Base-by-base conservation (phyloP, 2,329 filamentous ascomycete species). In the Diaporthe sp. region DNA sequence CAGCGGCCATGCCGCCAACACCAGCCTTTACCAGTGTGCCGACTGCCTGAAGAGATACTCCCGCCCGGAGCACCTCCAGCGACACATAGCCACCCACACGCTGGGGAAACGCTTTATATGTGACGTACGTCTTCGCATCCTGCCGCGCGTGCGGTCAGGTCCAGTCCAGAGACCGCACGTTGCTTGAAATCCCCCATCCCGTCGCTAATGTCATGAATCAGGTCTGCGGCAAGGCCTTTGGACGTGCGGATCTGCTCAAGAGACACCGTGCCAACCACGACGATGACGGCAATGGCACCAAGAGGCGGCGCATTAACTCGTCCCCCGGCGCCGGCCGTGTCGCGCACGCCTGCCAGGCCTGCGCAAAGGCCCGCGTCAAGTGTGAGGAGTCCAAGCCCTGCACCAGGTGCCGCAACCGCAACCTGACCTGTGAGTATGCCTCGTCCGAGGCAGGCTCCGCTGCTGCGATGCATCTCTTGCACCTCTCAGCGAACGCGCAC, bases 381-480 rank as follows among this genome's bases (percentile, higher is more conserved):
- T 90, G 89, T 76, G 88, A 90, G 76, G 89, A 90, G 74, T 80
- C 83, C 31, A 90, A 90, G 81, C 89, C 89, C 44, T 90, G 89
- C 79, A 85, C 85, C 25, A 85, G 88, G 42, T 90, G 89, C 77
- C 82, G 86, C 70, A 86, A 83, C 72, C 85, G 88, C 39, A 86
- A 86, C 58, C 77, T 90, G 71, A 80, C 78, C 20, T 90, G 89
- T 81, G 86, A 86, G 72, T 85, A 82, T 75, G 80, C 81, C 5
- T 81, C 82, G 8, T 80, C 82, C 20, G 85, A 86, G 73, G 79
- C 83, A 20, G 83, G 83, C 15, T 85, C 85, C 22, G 83, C 85
- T 9, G 84, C 86, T 10, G 84, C 85, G 20, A 83, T 86, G 84
- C 86, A 87, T 73, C 79, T 87, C 49, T 81, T 85, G 58, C 86